Base-by-base conservation (phyloP, 73 alveolate species). In the Tetrahymena thermophila region DNA sequence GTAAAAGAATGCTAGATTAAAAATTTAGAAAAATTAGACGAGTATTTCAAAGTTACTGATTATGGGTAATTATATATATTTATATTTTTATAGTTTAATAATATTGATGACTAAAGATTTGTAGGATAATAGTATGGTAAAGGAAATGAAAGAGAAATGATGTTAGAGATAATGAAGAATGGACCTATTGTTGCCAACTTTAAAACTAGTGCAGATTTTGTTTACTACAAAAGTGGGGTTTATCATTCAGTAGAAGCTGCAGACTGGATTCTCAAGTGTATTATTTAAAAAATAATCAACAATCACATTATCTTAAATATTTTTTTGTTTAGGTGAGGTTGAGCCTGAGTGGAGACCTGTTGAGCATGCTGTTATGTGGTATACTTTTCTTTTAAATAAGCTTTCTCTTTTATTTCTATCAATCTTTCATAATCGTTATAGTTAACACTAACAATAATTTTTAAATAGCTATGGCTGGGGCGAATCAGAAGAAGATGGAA, bases 391-490 rank as follows among this genome's bases (percentile, higher is more conserved):
- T n/a, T 56, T 9, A 9, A 56, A 56, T 56, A 23, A 9, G 8
- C 7, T 7, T 15, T 23, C 14, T 56, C 6, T 23, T 23, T 11
- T n/a, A 5, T 11, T 40, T 40, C 44, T 40, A 6, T 15, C 4
- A 40, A 40, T 40, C 4, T 40, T 40, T 56, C 85, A 56, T 56
- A 10, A 6, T 56, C 85, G 25, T 23, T 56, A 3, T 56, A 71
- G 31, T 71, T 85, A 95, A 95, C 34, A 85, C 34, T 94, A 43
- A 3, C 93, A 85, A 85, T 93, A 35, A 35, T 95, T 94, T 21
- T 83, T 85, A 44, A 23, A 85, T 35, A 85, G 97, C 89, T 95
- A 95, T 37, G 97, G 97, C 21, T 95, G 97, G 97, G 97, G 97
- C 28, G 97, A 95, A 71, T 71, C 89, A 89, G 97, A 95, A 57